Base-by-base conservation (phyloP, 768 basidiomycete genomes). In the Lepiota venenata region DNA sequence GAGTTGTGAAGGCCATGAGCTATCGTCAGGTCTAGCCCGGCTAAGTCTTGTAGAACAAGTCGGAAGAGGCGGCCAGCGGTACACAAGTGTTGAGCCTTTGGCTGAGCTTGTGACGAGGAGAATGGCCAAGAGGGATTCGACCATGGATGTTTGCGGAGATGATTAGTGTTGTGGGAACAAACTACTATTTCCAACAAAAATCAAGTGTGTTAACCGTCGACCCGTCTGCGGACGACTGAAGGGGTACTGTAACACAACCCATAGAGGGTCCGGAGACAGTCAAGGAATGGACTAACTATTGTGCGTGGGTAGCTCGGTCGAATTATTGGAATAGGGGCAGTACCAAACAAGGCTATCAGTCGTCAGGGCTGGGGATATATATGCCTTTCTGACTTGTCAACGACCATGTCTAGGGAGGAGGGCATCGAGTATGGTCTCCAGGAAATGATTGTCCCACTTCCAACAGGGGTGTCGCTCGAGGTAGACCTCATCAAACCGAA, bases 91-190 rank as follows among this genome's bases (percentile, higher is more conserved):
- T 9, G 85, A 82, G 22, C 88, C 91, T 63, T 85, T 89, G 6
- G 90, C 85, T 8, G 92, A 93, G 11, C 87, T 85, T 4, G 91
- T 91, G 40, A 93, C 89, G 35, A 97, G 81, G 3, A 95, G 70
- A 57, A 96, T 76, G 9, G 91, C 87, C 44, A 94, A 73, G 29
- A 97, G 78, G 2, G 85, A 84, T 69, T 90, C 87, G 38, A 87
- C 85, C 88, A 91, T 90, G 20, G 38, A n/a, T 37, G 9, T 35
- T n/a, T 29, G 47, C 37, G 35, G 32, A n/a, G 51, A 21, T n/a
- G n/a, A n/a, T n/a, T n/a, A 14, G 16, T 45, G 43, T 32, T 8
- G 32, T 32, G 32, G 32, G 32, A 32, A 11, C 32, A 11, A 32
- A 32, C 10, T 32, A 9, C 32, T 32, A 32, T 32, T 32, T 32